These are phyloP conservation scores for Phialophora tarda DNA, from an alignment of 2,329 filamentous ascomycete genomes.

Conservation along the genomic window DNA sequence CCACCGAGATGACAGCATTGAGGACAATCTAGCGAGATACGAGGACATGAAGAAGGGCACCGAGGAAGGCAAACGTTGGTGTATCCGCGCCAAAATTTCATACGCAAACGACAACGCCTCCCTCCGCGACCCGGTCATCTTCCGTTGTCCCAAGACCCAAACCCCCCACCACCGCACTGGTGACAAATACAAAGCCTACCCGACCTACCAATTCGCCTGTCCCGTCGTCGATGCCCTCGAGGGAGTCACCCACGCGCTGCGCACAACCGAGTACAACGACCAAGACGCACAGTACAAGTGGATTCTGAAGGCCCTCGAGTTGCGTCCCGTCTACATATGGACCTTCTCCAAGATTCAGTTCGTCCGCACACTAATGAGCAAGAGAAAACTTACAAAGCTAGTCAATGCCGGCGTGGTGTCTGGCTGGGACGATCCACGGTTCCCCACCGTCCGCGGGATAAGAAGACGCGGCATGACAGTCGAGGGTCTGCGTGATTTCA, in stretches of 20 bases:
- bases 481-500: conserved; percentile 56
- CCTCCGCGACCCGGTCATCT: conserved; percentile 95
- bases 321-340: conserved; percentile 56
- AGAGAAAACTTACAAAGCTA: conserved; percentile 59
- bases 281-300: conserved; percentile 59
- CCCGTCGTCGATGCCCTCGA: conserved; percentile 68
- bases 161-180: conserved; percentile 67
- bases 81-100: conserved; percentile 93
- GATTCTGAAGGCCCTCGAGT: conserved; percentile 55
- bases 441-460: conserved; percentile 59
- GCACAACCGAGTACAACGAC: conserved; percentile 66
- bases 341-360: conserved; percentile 61
- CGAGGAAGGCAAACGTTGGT: conserved; percentile 79
- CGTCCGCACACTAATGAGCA: conserved; percentile 57
- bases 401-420: conserved; percentile 56
- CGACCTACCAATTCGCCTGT: conserved; percentile 70
- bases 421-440: conserved; percentile 59
- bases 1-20: conserved; percentile 75
- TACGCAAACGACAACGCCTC: conserved; percentile 93
- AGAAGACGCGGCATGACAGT: conserved; percentile 57
- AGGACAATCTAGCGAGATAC: conserved; percentile 85
- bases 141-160: conserved; percentile 76
- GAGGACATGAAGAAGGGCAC: conserved; percentile 91
- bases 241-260: conserved; percentile 68
- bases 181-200: conserved; percentile 69